Evolutionary conservation across 2,329 filamentous ascomycete genomes (phyloP).

Genomic region (Podosphaera fusca): DNA sequence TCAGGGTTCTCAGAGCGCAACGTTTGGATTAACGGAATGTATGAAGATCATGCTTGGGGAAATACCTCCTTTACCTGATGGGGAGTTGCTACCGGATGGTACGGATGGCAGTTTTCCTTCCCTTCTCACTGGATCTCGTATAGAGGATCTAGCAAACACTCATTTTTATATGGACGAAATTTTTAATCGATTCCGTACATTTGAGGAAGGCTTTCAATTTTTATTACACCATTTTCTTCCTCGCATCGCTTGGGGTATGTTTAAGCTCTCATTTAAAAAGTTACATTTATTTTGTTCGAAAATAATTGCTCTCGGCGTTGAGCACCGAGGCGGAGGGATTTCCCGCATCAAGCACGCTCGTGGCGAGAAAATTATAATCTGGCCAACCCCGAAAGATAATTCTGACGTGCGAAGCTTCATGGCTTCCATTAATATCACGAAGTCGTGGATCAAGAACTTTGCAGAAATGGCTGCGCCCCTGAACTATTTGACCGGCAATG

Average conservation of each 20-base stretch:
- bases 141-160: no score
- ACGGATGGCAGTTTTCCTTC: background rate
- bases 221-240: background rate
- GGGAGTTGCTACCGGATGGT: background rate
- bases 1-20: no score
- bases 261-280: background rate
- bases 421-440: background rate
- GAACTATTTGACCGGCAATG: background rate
- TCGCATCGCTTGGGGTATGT: background rate
- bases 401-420: background rate
- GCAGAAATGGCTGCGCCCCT: background rate
- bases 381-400: background rate
- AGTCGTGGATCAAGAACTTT: background rate
- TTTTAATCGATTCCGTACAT: background rate
- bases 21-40: no score
- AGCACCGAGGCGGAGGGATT: background rate
- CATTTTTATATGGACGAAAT: no score
- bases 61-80: no score
- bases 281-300: background rate
- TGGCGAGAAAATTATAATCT: background rate
- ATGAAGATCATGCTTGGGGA: no score
- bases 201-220: background rate
- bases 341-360: background rate
- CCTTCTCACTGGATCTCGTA: no score
- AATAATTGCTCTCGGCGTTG: background rate